Evolutionary conservation across 2,329 filamentous ascomycete species (phyloP).

Genomic region (Atkinsonella texensis): DNA sequence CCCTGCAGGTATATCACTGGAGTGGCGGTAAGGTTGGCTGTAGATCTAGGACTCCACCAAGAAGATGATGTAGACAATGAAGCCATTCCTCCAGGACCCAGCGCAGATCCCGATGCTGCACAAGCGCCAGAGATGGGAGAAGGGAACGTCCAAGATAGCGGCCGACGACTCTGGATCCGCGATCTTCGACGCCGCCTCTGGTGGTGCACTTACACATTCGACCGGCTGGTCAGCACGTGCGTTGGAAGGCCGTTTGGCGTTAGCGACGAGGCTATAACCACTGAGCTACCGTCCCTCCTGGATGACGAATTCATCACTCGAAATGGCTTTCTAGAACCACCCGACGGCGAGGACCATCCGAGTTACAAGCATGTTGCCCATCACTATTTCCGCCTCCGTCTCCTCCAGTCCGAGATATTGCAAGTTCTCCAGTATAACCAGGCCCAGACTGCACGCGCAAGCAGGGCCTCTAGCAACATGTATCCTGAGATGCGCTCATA

Average conservation of each 20-base stretch:
- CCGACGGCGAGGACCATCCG: conserved; percentile 44
- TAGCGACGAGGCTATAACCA: conserved; percentile 92
- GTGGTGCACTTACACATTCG: conserved; percentile 96
- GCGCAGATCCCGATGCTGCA: conserved; percentile 19
- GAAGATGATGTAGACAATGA: conserved; percentile 66
- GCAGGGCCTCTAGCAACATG: conserved; percentile 48
- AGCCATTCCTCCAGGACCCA: conserved; percentile 37
- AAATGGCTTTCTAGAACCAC: conserved; percentile 55
- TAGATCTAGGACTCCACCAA: conserved; percentile 85
- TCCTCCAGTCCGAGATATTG: conserved; percentile 88
- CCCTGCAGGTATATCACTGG: conserved; percentile 69
- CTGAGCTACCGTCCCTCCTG: conserved; percentile 79
- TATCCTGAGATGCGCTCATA: conserved; percentile 68
- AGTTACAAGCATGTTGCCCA: conserved; percentile 87
- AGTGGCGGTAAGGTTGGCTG: conserved; percentile 77
- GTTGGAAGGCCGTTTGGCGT: conserved; percentile 90
- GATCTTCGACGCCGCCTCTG: conserved; percentile 79
- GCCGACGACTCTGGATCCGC: conserved; percentile 67
- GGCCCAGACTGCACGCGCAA: conserved; percentile 61
- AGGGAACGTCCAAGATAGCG: conserved; percentile 37
- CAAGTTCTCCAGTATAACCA: conserved; percentile 91
- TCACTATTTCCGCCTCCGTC: conserved; percentile 80
- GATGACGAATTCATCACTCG: conserved; percentile 84
- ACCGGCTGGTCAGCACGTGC: conserved; percentile 88
- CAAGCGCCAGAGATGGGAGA: conserved; percentile 8